Percentiles rank a stretch among this genome's conserved stretches.
Evolutionary conservation across 2,329 filamentous ascomycete genomes (phyloP).

Genomic region (Delphinella strobiligena): DNA sequence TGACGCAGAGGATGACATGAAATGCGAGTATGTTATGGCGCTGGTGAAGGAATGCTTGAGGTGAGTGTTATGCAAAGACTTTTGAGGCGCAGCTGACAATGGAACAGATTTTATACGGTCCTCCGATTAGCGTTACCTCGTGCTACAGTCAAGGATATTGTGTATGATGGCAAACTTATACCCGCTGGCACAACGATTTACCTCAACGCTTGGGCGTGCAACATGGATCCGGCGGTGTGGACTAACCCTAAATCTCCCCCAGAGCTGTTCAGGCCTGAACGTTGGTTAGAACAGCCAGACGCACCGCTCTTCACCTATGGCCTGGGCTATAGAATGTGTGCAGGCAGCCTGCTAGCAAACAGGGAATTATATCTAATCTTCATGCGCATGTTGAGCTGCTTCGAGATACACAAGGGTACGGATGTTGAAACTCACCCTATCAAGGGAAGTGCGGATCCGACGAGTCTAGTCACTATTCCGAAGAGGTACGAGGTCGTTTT

Average conservation of each 20-base stretch:
- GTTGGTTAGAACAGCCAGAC: conserved; percentile 52
- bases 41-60: conserved; percentile 51
- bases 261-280: conserved; percentile 46
- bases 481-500: conserved; percentile 46
- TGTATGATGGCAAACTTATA: conserved; percentile 45
- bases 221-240: conserved; percentile 52
- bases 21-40: conserved; percentile 51
- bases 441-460: conserved; percentile 47
- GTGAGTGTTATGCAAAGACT: conserved; percentile 15
- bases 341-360: conserved; percentile 50
- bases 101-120: conserved; percentile 45
- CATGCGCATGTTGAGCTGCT: conserved; percentile 49
- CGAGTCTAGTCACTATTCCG: conserved; percentile 50
- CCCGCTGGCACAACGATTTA: conserved; percentile 53
- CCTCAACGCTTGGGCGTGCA: conserved; percentile 57
- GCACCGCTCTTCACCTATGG: conserved; percentile 55
- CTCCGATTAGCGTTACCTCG: conserved; percentile 51
- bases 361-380: conserved; percentile 54
- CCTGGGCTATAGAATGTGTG: conserved; percentile 56
- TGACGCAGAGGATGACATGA: conserved; percentile 50
- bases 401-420: conserved; percentile 44
- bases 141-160: conserved; percentile 47
- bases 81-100: neutral
- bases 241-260: conserved; percentile 30
- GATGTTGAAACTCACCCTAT: conserved; percentile 48